Evolutionary conservation across 768 basidiomycete genomes (phyloP), one percentile per base, ranked within the genome.

Genomic region (Amanita fuliginea): DNA sequence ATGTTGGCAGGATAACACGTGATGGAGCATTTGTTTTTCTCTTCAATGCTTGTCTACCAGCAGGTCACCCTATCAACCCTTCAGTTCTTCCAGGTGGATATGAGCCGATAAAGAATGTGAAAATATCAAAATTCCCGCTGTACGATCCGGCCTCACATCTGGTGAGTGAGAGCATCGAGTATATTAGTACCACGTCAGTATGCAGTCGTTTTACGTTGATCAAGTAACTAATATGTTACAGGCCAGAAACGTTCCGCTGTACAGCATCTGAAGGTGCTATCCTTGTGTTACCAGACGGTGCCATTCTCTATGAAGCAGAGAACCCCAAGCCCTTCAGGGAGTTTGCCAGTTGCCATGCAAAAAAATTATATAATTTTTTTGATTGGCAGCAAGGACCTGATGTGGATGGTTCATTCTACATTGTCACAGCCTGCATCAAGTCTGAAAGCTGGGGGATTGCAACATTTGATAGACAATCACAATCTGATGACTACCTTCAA

Each of bases 41-140:
- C 19, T 21, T 69, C 56, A 67, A 67, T 49, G 55, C 67, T 14
- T 64, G 61, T 34, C 42, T 58, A 2, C 49, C 64, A 28, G 21
- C 46, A n/a, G 42, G 43, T 22, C 42, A 64, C 43, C 60, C 60
- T 30, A 53, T 65, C 39, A 58, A 67, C 39, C 46, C 28, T 4
- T 53, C 52, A 3, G 53, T 57, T 18, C 60, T 67, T 18, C 65
- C 68, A 0, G 58, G 54, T 0, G 56, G 54, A 22, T 66, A 67
- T 26, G 41, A 4, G 16, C 58, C 52, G 2, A 32, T 54, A 18
- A 0, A 5, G 7, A 13, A 7, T 6, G 3, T 46, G 36, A 35
- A 49, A 9, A 2, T 41, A 16, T 41, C 9, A 18, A 7, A 19
- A 28, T 1, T 6, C 3, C n/a, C 11, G 0, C 5, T 41, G 30